Base-by-base conservation (phyloP, 2,329 filamentous ascomycete genomes). In the Geosmithia morbida region DNA sequence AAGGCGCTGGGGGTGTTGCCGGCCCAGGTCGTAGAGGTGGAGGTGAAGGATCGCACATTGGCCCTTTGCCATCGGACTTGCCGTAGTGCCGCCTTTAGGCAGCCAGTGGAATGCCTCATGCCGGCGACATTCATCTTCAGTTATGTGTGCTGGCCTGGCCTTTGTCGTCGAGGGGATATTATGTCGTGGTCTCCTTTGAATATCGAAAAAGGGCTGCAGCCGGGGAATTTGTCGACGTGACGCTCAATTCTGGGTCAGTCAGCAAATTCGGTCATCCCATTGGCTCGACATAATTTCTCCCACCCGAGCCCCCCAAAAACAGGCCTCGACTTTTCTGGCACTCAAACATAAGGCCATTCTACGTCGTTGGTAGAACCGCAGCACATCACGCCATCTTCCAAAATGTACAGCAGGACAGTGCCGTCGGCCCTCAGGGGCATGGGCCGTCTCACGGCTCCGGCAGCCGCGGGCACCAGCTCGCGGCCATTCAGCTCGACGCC, bases 101-200 rank as follows among this genome's bases (percentile, higher is more conserved):
- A 82, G 71, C 78, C 77, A 59, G 85, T 65, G 51, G 84, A 83
- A 75, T 83, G 79, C 66, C 76, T 66, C 58, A 73, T 58, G 50
- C 74, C 65, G 53, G 76, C 70, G 54, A 75, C 71, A 72, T 86
- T 87, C 70, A 73, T 77, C 53, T 57, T 66, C 57, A 51, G 48
- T 51, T 19, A 45, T 50, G 41, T n/a, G 40, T 41, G 40, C 11
- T 46, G 8, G 30, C 29, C 19, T 20, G 17, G 45, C 33, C 29
- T 6, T 30, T 30, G n/a, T n/a, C n/a, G n/a, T 30, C 29, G 33
- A 16, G 33, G 33, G 33, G 33, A 17, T 17, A 18, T 7, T 44
- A 11, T 22, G 43, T 44, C 19, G 43, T 44, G 17, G 43, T 37
- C 33, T 37, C 33, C 33, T 37, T 37, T 37, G 33, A 37, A 37